These are phyloP conservation scores for Paraphaeosphaeria sporulosa DNA, from an alignment of 2,329 filamentous ascomycete species.

Conservation along the genomic window DNA sequence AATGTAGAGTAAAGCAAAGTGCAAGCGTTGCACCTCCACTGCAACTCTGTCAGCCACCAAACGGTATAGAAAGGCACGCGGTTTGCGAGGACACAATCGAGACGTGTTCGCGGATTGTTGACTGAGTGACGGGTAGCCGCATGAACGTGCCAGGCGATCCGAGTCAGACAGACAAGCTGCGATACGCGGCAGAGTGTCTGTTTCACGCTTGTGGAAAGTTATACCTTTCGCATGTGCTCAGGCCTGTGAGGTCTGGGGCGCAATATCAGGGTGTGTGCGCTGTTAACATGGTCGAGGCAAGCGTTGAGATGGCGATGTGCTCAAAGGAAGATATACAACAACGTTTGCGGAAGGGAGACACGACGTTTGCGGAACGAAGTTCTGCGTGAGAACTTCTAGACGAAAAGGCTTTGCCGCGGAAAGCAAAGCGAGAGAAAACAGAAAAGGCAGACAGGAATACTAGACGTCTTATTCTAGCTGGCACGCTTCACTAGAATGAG, in stretches of 20 bases:
- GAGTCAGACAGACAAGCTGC: slow-evolving; percentile 43
- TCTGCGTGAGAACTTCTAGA: slow-evolving; percentile 37
- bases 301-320: slow-evolving; percentile 32
- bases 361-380: slow-evolving; percentile 42
- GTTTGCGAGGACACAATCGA: slow-evolving; percentile 50
- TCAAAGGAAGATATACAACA: slow-evolving; percentile 30
- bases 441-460: slow-evolving; percentile 40
- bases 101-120: slow-evolving; percentile 49
- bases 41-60: slow-evolving; percentile 47
- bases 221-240: slow-evolving; percentile 46
- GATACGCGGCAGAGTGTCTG: slow-evolving; percentile 28
- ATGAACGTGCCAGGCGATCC: slow-evolving; percentile 41
- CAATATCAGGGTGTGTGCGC: slow-evolving; percentile 38
- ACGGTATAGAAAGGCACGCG: slow-evolving; percentile 42
- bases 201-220: slow-evolving; percentile 33
- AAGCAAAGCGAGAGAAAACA: slow-evolving; percentile 44
- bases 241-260: slow-evolving; percentile 27
- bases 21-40: slow-evolving; percentile 42
- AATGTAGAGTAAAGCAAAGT: slow-evolving; percentile 38
- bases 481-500: slow-evolving; percentile 28
- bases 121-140: slow-evolving; percentile 38
- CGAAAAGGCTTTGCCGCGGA: slow-evolving; percentile 38
- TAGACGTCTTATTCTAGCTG: slow-evolving; percentile 37
- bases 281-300: slow-evolving; percentile 43
- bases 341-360: slow-evolving; percentile 43